Conservation (phyloP, 179 eudicot species). For the Nepenthes alata region DNA sequence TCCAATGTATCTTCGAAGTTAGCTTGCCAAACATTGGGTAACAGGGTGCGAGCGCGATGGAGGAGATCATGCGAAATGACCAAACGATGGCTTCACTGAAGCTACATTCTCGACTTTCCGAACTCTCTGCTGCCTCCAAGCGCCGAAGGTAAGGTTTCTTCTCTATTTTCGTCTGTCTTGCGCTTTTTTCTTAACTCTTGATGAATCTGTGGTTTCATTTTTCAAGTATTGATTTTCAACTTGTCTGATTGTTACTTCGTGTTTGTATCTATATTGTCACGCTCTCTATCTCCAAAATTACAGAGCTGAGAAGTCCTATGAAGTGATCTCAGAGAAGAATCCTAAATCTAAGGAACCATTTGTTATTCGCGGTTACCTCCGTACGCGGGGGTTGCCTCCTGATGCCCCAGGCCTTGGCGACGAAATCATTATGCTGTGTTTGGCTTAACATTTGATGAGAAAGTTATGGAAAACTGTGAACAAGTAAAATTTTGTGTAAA, state of each 20-base stretch:
- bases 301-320: slow-evolving; percentile 44
- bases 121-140: slow-evolving; percentile 42
- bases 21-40: slow-evolving; percentile 1
- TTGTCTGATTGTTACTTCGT: background rate
- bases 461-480: no score
- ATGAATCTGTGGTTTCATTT: background rate
- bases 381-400: slow-evolving; percentile 52
- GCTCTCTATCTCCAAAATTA: background rate
- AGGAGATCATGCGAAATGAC: slow-evolving; percentile 67
- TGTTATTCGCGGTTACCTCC: slow-evolving; percentile 52
- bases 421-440: slow-evolving; percentile 15
- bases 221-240: background rate
- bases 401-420: slow-evolving; percentile 39
- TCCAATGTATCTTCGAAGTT: no score
- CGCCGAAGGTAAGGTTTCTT: slow-evolving; percentile 33
- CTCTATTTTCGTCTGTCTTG: background rate
- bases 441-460: no score
- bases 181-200: no score
- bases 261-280: background rate
- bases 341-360: slow-evolving; percentile 33
- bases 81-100: slow-evolving; percentile 68
- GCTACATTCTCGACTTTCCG: slow-evolving; percentile 37
- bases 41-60: slow-evolving; percentile 73
- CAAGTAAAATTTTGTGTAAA: no score
- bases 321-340: slow-evolving; percentile 45